A percentile compares a stretch with the other conserved stretches of the same genome.
phyloP scores from a whole-genome alignment of 768 basidiomycete genomes.

The Rhodosporidiobolus odoratus region DNA sequence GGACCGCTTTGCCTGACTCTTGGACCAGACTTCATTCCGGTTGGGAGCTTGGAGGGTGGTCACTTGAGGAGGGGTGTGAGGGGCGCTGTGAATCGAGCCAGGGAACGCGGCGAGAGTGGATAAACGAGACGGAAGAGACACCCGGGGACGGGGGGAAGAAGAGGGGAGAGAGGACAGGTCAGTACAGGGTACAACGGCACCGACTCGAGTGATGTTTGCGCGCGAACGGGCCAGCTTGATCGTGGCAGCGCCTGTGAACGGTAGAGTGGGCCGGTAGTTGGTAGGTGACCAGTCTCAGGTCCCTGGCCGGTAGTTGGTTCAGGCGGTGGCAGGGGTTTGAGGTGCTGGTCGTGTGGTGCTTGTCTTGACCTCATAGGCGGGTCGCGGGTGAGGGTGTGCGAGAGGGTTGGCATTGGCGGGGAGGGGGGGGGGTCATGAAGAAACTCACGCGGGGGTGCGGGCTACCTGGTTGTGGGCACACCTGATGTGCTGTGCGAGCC shows the following conservation, averaged over 20 bases:
- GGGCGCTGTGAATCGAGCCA: slow-evolving; percentile 5
- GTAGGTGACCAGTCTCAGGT: no score
- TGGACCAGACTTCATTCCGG: slow-evolving; percentile 74
- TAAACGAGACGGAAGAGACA: not conserved
- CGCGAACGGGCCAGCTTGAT: no score
- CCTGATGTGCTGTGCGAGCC: not conserved
- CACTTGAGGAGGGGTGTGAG: slow-evolving; percentile 38
- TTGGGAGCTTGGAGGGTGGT: slow-evolving; percentile 67
- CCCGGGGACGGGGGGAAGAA: not conserved
- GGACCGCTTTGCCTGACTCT: slow-evolving; percentile 68
- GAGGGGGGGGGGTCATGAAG: not conserved
- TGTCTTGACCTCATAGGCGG: no score
- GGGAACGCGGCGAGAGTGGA: not conserved
- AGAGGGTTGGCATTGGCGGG: not conserved
- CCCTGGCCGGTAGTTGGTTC: no score
- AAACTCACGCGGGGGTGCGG: not conserved
- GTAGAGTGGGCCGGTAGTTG: no score
- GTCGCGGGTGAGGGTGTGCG: not conserved
- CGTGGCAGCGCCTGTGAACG: no score
- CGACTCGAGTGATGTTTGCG: no score
- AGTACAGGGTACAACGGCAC: no score
- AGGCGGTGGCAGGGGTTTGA: no score
- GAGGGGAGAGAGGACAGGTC: slow-evolving; percentile 28
- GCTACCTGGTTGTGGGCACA: not conserved
- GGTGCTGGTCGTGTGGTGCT: no score